phyloP scores from a whole-genome alignment of 2,329 filamentous ascomycete species.

The Calonectria pauciramosa region DNA sequence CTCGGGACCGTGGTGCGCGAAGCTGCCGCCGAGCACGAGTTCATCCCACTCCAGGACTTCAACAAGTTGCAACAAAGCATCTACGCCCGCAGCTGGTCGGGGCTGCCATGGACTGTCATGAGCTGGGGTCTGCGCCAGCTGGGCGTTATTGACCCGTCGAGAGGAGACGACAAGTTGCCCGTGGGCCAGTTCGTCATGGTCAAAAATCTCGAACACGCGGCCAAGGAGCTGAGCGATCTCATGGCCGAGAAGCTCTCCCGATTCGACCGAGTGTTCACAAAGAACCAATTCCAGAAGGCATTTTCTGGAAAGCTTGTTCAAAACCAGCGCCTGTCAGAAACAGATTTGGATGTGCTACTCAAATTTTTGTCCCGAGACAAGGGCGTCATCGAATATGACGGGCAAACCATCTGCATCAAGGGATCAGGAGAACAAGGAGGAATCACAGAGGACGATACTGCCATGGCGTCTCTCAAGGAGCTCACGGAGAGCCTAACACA shows the following conservation, averaged over 20 bases:
- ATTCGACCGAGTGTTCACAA: slow-evolving; percentile 78
- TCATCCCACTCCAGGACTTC: slow-evolving; percentile 81
- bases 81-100: slow-evolving; percentile 78
- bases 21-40: slow-evolving; percentile 75
- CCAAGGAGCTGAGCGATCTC: slow-evolving; percentile 65
- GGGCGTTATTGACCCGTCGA: slow-evolving; percentile 68
- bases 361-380: slow-evolving; percentile 79
- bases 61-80: slow-evolving; percentile 75
- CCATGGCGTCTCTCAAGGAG: slow-evolving; percentile 87
- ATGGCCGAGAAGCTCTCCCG: slow-evolving; percentile 59
- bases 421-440: slow-evolving; percentile 59
- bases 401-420: slow-evolving; percentile 81
- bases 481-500: slow-evolving; percentile 81
- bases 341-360: slow-evolving; percentile 79
- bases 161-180: slow-evolving; percentile 68
- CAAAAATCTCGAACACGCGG: slow-evolving; percentile 71
- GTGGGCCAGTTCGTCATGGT: slow-evolving; percentile 76
- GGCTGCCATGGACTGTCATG: slow-evolving; percentile 77
- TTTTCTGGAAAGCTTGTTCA: slow-evolving; percentile 68
- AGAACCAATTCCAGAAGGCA: slow-evolving; percentile 71
- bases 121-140: slow-evolving; percentile 82
- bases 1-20: slow-evolving; percentile 84
- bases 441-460: slow-evolving; percentile 83
- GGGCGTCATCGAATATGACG: slow-evolving; percentile 70
- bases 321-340: slow-evolving; percentile 66